Conservation (phyloP, 805 yeast genomes). For the Vanderwaltozyma verrucispora region DNA sequence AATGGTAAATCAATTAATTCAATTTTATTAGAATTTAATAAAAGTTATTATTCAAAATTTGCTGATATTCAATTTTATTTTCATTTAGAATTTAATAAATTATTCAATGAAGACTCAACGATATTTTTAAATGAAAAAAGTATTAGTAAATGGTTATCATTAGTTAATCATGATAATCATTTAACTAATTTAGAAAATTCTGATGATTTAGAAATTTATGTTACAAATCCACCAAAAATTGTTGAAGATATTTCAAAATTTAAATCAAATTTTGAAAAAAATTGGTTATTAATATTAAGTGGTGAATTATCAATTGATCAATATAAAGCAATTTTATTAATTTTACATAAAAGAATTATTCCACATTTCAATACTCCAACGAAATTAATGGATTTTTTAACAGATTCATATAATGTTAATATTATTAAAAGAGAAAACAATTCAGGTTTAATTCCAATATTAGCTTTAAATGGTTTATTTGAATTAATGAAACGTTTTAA, state of each 20-base stretch:
- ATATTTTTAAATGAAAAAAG: constrained; percentile 8
- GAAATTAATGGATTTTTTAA: constrained; percentile 82
- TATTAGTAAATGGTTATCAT: constrained; percentile 31
- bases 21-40: constrained; percentile 45
- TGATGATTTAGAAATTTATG: constrained; percentile 31
- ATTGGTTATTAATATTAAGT: constrained; percentile 50
- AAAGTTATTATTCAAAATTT: constrained; percentile 41
- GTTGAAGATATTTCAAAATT: constrained; percentile 36
- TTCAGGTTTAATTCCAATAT: constrained; percentile 50
- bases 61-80: constrained; percentile 78
- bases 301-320: constrained; percentile 40
- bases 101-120: constrained; percentile 18
- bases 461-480: constrained; percentile 81
- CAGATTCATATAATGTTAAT: constrained; percentile 61
- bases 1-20: constrained; percentile 36
- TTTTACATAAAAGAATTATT: constrained; percentile 75
- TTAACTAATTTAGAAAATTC: constrained; percentile 26
- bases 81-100: constrained; percentile 37
- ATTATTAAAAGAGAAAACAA: constrained; percentile 1
- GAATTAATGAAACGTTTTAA: constrained; percentile 73
- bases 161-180: constrained; percentile 29
- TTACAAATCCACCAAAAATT: constrained; percentile 38
- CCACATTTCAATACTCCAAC: constrained; percentile 76
- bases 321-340: constrained; percentile 55
- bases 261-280: constrained; percentile 56